Evolutionary conservation across 495 filamentous ascomycete genomes (phyloP), one percentile per base, ranked within the genome.

Genomic region (Echria macrotheca): DNA sequence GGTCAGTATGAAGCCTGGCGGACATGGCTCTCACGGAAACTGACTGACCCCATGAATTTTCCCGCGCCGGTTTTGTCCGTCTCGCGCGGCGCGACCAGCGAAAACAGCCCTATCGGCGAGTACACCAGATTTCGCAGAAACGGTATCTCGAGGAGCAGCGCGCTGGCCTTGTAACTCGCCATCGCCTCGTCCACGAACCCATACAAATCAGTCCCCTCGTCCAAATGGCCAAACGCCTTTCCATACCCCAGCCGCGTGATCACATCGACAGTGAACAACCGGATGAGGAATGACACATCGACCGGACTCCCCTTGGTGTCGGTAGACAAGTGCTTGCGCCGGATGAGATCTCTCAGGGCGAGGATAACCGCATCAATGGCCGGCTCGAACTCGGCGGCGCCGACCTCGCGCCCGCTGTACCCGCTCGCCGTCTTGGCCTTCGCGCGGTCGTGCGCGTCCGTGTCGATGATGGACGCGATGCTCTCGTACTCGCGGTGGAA

Each of bases 231-330:
- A 61, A 77, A 68, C 49, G 67, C 36, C 56, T 83, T 47, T 55
- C 83, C 53, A 49, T 71, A 71, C 54, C 77, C 61, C n/a, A 75
- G 22, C 11, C 61, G 58, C 2, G 68, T 64, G 42, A 76, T 75
- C 1, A 70, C 63, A 44, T 78, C 74, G 11, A 74, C 44, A 0
- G 72, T 75, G 37, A 75, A 68, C 46, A 55, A 74, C 15, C 64
- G 63, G 0, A 57, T 53, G 11, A 67, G 49, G 3, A 24, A 52
- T 0, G 59, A 62, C 21, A 77, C 55, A 37, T 75, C 71, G n/a
- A 74, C 22, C 0, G 60, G 58, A 29, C 55, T 49, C 24, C 47
- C 59, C 4, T 56, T 35, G 1, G 51, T 37, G n/a, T 47, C 44
- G 0, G 58, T 63, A 3, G 69, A 67, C 10, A 69, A 21, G 49